Evolutionary conservation across 2,329 filamentous ascomycete species (phyloP).

Genomic region (Hyphodiscus sp.): DNA sequence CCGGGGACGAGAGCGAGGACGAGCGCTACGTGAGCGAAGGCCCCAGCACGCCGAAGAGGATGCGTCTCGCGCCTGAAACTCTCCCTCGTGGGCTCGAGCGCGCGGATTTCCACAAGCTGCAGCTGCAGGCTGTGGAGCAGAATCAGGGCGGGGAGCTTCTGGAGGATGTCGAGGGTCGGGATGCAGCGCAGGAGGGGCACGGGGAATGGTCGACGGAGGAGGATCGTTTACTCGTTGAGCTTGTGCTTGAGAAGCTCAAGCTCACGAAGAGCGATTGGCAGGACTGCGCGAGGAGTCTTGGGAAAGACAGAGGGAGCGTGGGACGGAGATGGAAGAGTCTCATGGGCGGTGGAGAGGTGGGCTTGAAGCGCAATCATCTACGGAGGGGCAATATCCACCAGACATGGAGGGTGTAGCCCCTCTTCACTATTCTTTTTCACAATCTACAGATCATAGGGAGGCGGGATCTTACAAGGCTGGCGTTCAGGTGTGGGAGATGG

Average conservation of each 20-base stretch:
- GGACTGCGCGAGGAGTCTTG: conserved; percentile 57
- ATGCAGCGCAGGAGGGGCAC: not conserved
- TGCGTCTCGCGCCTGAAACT: conserved; percentile 53
- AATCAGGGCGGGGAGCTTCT: not conserved
- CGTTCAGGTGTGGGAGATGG: not conserved
- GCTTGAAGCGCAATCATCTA: conserved; percentile 42
- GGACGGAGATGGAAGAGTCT: conserved; percentile 58
- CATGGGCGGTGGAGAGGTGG: conserved; percentile 52
- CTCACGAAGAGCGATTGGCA: conserved; percentile 60
- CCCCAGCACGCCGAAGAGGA: conserved; percentile 50
- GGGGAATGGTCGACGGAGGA: conserved; percentile 54
- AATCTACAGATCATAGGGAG: not conserved
- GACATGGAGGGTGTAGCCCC: conserved; percentile 43
- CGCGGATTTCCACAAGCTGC: conserved; percentile 49
- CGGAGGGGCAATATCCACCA: conserved; percentile 44
- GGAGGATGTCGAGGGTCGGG: conserved; percentile 19
- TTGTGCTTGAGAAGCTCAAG: conserved; percentile 60
- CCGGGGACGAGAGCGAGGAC: conserved; percentile 22
- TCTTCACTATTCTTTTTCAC: not conserved
- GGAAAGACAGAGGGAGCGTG: conserved; percentile 51
- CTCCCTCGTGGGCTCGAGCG: conserved; percentile 54
- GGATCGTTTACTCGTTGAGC: conserved; percentile 58
- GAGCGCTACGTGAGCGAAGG: conserved; percentile 5
- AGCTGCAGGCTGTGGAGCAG: conserved; percentile 26
- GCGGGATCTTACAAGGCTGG: not conserved